Evolutionary conservation across 2,329 filamentous ascomycete species (phyloP).

Genomic region (Penicillium sp.): DNA sequence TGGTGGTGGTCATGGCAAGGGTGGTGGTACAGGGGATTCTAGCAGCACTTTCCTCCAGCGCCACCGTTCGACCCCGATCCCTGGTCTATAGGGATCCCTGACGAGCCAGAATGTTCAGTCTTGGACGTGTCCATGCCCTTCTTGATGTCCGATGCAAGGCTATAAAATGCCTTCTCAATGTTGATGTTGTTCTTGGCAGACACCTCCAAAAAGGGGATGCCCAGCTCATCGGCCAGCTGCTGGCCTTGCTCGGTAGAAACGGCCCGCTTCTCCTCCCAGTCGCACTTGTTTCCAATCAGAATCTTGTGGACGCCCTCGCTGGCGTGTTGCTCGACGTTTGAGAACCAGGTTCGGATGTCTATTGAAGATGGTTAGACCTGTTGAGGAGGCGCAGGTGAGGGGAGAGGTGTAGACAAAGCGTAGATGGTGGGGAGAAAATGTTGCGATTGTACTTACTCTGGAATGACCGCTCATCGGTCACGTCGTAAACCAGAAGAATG

Average conservation of each 20-base stretch:
- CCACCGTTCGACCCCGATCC: constrained; percentile 54
- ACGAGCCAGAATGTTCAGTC: constrained; percentile 63
- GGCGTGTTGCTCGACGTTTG: constrained; percentile 97
- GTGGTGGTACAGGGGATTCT: constrained; percentile 33
- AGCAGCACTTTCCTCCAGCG: constrained; percentile 75
- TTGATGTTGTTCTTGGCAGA: constrained; percentile 99
- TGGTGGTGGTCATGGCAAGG: constrained; percentile 1
- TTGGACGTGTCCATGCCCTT: constrained; percentile 94
- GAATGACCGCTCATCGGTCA: constrained; percentile 94
- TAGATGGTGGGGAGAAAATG: neutral
- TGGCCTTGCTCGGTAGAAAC: constrained; percentile 93
- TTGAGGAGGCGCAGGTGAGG: neutral
- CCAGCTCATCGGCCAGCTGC: constrained; percentile 89
- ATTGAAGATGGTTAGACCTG: neutral
- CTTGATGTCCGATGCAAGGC: constrained; percentile 94
- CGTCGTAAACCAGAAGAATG: constrained; percentile 95
- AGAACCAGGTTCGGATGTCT: constrained; percentile 99
- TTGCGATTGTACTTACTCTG: constrained; percentile 68
- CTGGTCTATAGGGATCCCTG: constrained; percentile 69
- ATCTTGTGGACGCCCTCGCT: constrained; percentile 99
- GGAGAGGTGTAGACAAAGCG: neutral
- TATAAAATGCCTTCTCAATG: constrained; percentile 98
- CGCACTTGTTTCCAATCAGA: constrained; percentile 98
- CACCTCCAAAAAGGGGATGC: constrained; percentile 97
- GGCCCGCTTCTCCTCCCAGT: constrained; percentile 98